Percentiles rank a stretch among this genome's conserved stretches.
Conservation (phyloP, 129 eudicot genomes). For the Helianthus annuus region DNA sequence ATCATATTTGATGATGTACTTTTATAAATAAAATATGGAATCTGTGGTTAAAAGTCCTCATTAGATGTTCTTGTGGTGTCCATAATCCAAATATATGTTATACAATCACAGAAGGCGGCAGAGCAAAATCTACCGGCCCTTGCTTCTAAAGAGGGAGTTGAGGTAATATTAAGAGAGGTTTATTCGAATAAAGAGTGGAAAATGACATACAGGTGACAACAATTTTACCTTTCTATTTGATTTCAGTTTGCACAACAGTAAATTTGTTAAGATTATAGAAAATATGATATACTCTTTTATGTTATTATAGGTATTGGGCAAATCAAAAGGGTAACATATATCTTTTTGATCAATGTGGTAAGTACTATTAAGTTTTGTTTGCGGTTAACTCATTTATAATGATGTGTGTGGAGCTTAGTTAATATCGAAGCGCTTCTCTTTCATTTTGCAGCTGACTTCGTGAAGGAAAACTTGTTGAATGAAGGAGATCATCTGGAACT, state of each 20-base stretch:
- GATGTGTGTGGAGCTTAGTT: neutral
- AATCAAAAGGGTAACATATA: slow-evolving; percentile 28
- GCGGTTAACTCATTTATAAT: neutral
- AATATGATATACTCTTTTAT: neutral
- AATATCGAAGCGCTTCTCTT: neutral
- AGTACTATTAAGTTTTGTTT: slow-evolving; percentile 12
- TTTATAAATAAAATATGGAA: neutral
- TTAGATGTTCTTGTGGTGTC: neutral
- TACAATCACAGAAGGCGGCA: slow-evolving; percentile 22
- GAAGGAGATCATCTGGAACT: slow-evolving; percentile 27
- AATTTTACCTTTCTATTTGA: neutral
- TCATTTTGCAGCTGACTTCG: slow-evolving; percentile 20
- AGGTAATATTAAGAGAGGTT: slow-evolving; percentile 18
- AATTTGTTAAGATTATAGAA: neutral
- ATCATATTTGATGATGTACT: neutral
- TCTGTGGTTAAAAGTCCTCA: neutral
- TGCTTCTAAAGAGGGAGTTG: slow-evolving; percentile 23
- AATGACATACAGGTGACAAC: slow-evolving; percentile 23
- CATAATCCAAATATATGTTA: neutral
- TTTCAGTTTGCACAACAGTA: slow-evolving; percentile 3
- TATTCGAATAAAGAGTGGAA: slow-evolving; percentile 16
- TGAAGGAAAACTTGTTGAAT: slow-evolving; percentile 15
- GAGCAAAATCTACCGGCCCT: slow-evolving; percentile 32
- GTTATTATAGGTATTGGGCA: slow-evolving; percentile 28
- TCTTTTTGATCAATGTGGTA: slow-evolving; percentile 30